Evolutionary conservation across 371 early-diverging fungal species (phyloP).

Genomic region (Mortierella sp.): DNA sequence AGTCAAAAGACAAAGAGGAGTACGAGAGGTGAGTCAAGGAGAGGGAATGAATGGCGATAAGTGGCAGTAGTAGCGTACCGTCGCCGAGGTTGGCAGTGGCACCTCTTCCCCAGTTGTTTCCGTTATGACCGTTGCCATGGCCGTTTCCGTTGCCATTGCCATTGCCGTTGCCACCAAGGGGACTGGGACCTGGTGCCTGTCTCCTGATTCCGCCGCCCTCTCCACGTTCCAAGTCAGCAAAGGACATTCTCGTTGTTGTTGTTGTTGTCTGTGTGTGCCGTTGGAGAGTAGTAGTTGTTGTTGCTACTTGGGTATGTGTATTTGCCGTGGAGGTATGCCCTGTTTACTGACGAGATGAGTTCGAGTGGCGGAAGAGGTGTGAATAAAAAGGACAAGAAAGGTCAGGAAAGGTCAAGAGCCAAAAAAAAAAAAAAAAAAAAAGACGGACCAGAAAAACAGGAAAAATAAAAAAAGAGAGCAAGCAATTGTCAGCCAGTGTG

Average conservation of each 20-base stretch:
- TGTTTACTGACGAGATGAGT: background rate
- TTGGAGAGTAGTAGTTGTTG: too few species aligned
- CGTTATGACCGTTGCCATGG: background rate
- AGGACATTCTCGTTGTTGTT: constrained; percentile 29
- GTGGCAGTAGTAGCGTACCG: constrained; percentile 6
- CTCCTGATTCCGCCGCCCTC: constrained; percentile 31
- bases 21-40: background rate
- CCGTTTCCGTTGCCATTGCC: constrained; percentile 12
- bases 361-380: background rate
- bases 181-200: constrained; percentile 25
- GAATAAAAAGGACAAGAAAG: background rate
- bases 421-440: constrained; percentile 5
- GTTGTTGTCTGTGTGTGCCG: background rate
- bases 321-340: background rate
- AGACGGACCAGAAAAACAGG: background rate
- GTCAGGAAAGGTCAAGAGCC: background rate
- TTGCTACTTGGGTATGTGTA: background rate
- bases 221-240: constrained; percentile 54
- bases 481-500: background rate
- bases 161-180: constrained; percentile 26
- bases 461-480: constrained; percentile 5
- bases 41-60: background rate
- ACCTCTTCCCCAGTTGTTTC: constrained; percentile 14
- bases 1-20: background rate
- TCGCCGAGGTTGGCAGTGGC: constrained; percentile 10